Percentiles rank a stretch among this genome's conserved stretches.
These are phyloP conservation scores for Gryganskiella cystojenkinii DNA, from an alignment of 192 early-diverging fungal genomes.

Conservation along the genomic window DNA sequence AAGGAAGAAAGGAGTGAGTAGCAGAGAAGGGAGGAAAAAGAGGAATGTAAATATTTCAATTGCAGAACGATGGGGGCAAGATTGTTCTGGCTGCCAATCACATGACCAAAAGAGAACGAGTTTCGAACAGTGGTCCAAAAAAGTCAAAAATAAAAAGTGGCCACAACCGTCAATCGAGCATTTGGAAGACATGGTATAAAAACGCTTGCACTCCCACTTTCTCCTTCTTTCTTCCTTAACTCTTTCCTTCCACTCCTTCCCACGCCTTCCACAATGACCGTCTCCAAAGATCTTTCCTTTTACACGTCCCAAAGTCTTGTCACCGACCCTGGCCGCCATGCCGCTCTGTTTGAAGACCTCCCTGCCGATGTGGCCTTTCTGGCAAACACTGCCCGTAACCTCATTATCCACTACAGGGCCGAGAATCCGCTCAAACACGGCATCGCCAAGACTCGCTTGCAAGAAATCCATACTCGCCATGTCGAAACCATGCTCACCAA, in stretches of 20 bases:
- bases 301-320: slow-evolving; percentile 1
- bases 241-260: not conserved
- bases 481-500: not conserved
- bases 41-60: slow-evolving; percentile 4
- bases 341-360: not conserved
- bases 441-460: slow-evolving; percentile 1
- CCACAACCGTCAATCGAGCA: slow-evolving; percentile 1
- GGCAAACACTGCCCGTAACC: not conserved
- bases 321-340: slow-evolving; percentile 3
- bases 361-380: not conserved
- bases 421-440: not conserved
- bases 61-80: too few species aligned
- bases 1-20: not conserved
- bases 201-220: not conserved
- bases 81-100: too few species aligned
- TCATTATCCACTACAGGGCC: slow-evolving; percentile 1
- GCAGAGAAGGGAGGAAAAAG: not conserved
- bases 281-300: slow-evolving; percentile 3
- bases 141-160: too few species aligned
- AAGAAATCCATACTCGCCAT: slow-evolving; percentile 1
- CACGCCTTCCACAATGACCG: not conserved
- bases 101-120: too few species aligned
- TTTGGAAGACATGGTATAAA: not conserved
- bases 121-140: too few species aligned
- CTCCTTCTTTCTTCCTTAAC: not conserved